Percentiles rank a stretch among this genome's conserved stretches.
These are phyloP conservation scores for Phaeotremella skinneri DNA, from an alignment of 768 basidiomycete species.

Conservation along the genomic window DNA sequence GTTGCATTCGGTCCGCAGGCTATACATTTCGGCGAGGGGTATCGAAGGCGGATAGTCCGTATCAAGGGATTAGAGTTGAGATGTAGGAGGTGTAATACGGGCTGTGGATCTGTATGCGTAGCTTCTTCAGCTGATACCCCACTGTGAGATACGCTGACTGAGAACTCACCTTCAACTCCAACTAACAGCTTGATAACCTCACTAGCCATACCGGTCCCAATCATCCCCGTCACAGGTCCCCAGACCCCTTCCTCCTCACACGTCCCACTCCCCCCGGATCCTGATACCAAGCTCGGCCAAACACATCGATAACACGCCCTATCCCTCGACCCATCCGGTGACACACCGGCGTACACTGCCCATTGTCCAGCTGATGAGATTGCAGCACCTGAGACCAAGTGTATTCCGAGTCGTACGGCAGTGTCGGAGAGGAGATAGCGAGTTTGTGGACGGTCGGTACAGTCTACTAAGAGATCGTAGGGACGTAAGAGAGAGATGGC, in stretches of 20 bases:
- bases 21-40: slow-evolving; percentile 66
- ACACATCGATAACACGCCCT: slow-evolving; percentile 94
- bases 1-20: slow-evolving; percentile 63
- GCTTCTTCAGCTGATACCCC: neutral
- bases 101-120: slow-evolving; percentile 57
- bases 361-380: slow-evolving; percentile 55
- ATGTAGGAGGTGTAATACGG: slow-evolving; percentile 71
- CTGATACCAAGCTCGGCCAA: slow-evolving; percentile 74
- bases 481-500: slow-evolving; percentile 62
- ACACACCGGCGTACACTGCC: slow-evolving; percentile 46
- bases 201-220: slow-evolving; percentile 83
- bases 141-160: neutral
- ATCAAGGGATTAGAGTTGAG: slow-evolving; percentile 70
- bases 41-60: slow-evolving; percentile 75
- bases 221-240: slow-evolving; percentile 82
- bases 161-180: slow-evolving; percentile 57
- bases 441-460: slow-evolving; percentile 88
- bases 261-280: slow-evolving; percentile 60
- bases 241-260: slow-evolving; percentile 88
- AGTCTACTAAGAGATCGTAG: slow-evolving; percentile 82
- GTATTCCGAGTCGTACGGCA: slow-evolving; percentile 69
- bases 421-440: slow-evolving; percentile 90
- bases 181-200: slow-evolving; percentile 78
- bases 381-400: slow-evolving; percentile 90
- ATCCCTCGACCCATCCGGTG: slow-evolving; percentile 48